A percentile compares a stretch with the other conserved stretches of the same genome.
Evolutionary conservation across 768 basidiomycete species (phyloP).

Genomic region (Leccinum incarnatum): DNA sequence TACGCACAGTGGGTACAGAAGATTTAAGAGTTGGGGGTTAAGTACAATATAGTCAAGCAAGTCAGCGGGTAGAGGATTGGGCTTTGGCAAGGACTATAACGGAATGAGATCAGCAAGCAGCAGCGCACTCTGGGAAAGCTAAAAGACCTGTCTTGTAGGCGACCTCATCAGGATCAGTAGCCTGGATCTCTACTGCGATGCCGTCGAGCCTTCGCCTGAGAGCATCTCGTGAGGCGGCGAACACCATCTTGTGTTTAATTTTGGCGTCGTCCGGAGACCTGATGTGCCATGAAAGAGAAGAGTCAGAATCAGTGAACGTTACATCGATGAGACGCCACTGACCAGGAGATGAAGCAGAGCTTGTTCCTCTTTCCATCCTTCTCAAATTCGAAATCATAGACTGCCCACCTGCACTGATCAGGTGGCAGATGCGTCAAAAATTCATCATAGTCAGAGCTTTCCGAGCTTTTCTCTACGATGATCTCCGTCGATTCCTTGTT

Average conservation of each 20-base stretch:
- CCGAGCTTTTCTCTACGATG: slow-evolving; percentile 65
- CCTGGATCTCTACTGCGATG: slow-evolving; percentile 82
- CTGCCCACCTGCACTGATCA: slow-evolving; percentile 75
- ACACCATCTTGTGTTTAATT: slow-evolving; percentile 92
- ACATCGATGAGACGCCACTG: slow-evolving; percentile 33
- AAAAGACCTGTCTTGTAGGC: slow-evolving; percentile 63
- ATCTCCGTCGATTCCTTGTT: slow-evolving; percentile 62
- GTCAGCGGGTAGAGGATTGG: slow-evolving; percentile 12
- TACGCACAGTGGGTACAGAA: slow-evolving; percentile 15
- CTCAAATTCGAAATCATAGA: slow-evolving; percentile 88
- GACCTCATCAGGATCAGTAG: slow-evolving; percentile 72
- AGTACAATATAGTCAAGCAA: slow-evolving; percentile 7
- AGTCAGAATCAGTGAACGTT: background rate
- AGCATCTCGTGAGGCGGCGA: slow-evolving; percentile 86
- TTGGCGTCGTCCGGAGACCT: slow-evolving; percentile 88
- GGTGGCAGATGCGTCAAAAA: slow-evolving; percentile 76
- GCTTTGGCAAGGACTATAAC: slow-evolving; percentile 20
- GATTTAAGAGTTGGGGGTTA: background rate
- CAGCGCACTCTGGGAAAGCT: background rate
- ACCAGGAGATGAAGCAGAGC: slow-evolving; percentile 86
- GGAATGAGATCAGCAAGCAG: slow-evolving; percentile 5
- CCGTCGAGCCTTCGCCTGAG: slow-evolving; percentile 75
- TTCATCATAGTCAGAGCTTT: slow-evolving; percentile 54
- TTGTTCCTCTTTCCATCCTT: slow-evolving; percentile 82
- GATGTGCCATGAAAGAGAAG: background rate